phyloP scores from a whole-genome alignment of 2,329 filamentous ascomycete genomes.

The Didymella exigua region DNA sequence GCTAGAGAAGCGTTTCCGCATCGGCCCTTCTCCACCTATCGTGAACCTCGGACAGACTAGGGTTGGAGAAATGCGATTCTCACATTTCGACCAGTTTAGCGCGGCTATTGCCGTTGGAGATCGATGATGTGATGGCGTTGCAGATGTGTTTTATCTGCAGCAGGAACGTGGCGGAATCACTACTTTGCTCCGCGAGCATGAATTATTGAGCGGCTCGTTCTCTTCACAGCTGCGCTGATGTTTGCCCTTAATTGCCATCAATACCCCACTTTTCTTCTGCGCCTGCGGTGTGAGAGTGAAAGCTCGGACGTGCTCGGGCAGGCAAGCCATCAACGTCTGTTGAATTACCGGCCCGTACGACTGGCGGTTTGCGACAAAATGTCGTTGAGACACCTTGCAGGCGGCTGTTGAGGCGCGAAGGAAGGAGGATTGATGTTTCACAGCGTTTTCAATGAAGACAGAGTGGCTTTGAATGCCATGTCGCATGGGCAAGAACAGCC shows the following conservation, averaged over 20 bases:
- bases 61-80: neutral
- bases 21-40: slow-evolving; percentile 13
- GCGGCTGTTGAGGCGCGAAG: slow-evolving; percentile 7
- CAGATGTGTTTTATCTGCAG: neutral
- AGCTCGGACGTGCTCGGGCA: neutral
- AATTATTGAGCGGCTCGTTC: neutral
- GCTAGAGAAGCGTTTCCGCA: slow-evolving; percentile 6
- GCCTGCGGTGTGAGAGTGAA: neutral
- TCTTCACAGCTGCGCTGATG: too few relatives aligned
- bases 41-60: slow-evolving; percentile 1
- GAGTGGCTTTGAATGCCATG: neutral
- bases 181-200: too few relatives aligned
- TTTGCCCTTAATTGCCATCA: neutral
- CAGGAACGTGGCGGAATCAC: neutral
- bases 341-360: neutral
- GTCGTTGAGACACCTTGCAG: neutral
- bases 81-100: neutral
- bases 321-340: neutral
- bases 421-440: slow-evolving; percentile 10
- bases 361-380: neutral
- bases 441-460: neutral
- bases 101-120: neutral
- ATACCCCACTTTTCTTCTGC: neutral
- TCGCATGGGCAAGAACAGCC: slow-evolving; percentile 2
- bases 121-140: neutral